Percentiles rank a stretch among this genome's conserved stretches.
phyloP scores from a whole-genome alignment of 331 rosid genomes.

The Rosa hybrid region DNA sequence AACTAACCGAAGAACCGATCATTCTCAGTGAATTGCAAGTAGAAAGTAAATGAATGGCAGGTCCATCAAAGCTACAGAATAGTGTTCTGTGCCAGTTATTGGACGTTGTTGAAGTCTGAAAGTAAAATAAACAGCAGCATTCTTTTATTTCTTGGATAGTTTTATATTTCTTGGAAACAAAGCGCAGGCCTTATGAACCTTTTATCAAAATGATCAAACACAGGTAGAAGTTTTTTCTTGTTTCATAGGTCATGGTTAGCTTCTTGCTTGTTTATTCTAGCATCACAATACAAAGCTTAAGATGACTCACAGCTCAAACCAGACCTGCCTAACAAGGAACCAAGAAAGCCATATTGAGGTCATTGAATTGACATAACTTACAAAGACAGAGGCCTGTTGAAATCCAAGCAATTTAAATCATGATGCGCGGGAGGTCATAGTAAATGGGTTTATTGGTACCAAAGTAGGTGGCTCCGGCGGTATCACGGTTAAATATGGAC shows the following conservation, averaged over 20 bases:
- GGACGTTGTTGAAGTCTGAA: neutral
- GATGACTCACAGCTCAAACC: no score
- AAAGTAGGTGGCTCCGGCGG: no score
- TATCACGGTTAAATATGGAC: no score
- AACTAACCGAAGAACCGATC: conserved; percentile 54
- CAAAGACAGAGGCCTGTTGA: no score
- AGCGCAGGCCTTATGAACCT: neutral
- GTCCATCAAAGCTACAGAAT: neutral
- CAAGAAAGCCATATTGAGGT: no score
- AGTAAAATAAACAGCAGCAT: neutral
- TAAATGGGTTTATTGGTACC: no score
- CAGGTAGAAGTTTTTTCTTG: neutral
- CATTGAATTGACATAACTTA: no score
- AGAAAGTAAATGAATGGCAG: neutral
- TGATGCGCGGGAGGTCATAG: no score
- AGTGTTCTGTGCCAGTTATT: neutral
- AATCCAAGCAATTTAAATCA: no score
- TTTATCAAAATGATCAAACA: neutral
- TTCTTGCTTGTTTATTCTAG: neutral
- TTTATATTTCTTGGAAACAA: neutral
- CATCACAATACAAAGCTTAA: no score
- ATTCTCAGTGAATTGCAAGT: conserved; percentile 29
- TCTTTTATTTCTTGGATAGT: neutral
- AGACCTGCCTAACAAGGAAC: no score
- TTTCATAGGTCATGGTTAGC: neutral